These are phyloP conservation scores for Russula lepida DNA, from an alignment of 768 basidiomycete species.

Conservation along the genomic window DNA sequence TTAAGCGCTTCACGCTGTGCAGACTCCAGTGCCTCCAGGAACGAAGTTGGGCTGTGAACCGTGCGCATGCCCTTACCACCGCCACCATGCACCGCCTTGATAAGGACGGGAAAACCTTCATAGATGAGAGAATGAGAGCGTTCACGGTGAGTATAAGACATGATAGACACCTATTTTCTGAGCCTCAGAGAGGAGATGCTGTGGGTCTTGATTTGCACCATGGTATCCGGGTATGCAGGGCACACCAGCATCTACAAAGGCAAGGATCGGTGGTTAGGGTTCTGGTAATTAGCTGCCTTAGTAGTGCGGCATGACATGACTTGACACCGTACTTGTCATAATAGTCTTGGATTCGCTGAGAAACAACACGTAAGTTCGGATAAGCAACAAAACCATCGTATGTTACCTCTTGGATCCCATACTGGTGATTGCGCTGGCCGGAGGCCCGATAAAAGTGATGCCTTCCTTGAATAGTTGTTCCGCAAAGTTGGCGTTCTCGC, in stretches of 20 bases:
- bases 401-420: conserved; percentile 91
- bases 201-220: conserved; percentile 67
- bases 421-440: conserved; percentile 75
- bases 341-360: conserved; percentile 91
- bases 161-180: conserved; percentile 51
- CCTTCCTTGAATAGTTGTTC: conserved; percentile 65
- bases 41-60: conserved; percentile 57
- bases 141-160: neutral
- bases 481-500: conserved; percentile 84
- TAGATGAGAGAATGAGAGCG: neutral
- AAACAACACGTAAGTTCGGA: neutral
- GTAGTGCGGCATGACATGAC: neutral
- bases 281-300: neutral
- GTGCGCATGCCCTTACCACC: conserved; percentile 95
- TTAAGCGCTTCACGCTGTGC: conserved; percentile 86
- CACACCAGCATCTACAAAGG: conserved; percentile 62
- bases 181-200: conserved; percentile 61
- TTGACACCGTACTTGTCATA: conserved; percentile 54
- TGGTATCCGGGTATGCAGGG: conserved; percentile 96
- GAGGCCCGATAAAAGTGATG: conserved; percentile 87
- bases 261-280: neutral
- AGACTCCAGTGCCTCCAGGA: conserved; percentile 73
- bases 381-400: neutral
- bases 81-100: conserved; percentile 95
- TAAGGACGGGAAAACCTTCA: conserved; percentile 79